These are phyloP conservation scores for Biscutella laevigata DNA, from an alignment of 441 rosid species.

Conservation along the genomic window DNA sequence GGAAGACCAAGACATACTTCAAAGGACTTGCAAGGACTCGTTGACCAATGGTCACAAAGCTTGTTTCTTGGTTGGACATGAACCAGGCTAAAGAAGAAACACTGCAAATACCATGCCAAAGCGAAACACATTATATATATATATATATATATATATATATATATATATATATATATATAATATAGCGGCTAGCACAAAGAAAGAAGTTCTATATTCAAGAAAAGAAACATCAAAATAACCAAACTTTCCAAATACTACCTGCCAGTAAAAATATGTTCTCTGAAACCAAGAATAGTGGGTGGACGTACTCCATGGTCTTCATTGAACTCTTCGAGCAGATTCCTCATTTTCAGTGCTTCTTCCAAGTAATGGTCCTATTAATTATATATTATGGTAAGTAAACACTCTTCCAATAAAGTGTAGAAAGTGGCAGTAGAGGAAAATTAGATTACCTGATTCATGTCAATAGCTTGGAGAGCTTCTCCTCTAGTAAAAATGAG, in stretches of 20 bases:
- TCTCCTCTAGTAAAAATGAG: conserved; percentile 79
- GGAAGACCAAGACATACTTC: conserved; percentile 42
- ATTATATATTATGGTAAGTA: conserved; percentile 11
- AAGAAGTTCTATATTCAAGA: neutral
- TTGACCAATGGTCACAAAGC: conserved; percentile 91
- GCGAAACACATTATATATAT: conserved; percentile 13
- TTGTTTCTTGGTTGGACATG: conserved; percentile 93
- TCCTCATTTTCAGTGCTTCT: conserved; percentile 95
- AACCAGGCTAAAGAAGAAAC: conserved; percentile 97
- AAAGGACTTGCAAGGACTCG: conserved; percentile 93
- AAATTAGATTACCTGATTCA: conserved; percentile 68
- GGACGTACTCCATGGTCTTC: conserved; percentile 92
- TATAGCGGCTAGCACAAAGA: conserved; percentile 5
- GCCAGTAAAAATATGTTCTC: conserved; percentile 96
- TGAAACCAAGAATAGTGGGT: conserved; percentile 85
- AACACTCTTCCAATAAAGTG: conserved; percentile 3
- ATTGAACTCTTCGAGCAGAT: conserved; percentile 85
- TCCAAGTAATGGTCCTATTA: conserved; percentile 89
- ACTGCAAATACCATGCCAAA: conserved; percentile 35
- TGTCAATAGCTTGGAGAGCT: conserved; percentile 92
- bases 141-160: no score
- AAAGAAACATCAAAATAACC: neutral
- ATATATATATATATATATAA: no score
- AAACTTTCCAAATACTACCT: conserved; percentile 39
- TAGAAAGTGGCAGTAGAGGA: neutral